phyloP scores from a whole-genome alignment of 2,329 filamentous ascomycete species.

The Cordyceps pruinosa region DNA sequence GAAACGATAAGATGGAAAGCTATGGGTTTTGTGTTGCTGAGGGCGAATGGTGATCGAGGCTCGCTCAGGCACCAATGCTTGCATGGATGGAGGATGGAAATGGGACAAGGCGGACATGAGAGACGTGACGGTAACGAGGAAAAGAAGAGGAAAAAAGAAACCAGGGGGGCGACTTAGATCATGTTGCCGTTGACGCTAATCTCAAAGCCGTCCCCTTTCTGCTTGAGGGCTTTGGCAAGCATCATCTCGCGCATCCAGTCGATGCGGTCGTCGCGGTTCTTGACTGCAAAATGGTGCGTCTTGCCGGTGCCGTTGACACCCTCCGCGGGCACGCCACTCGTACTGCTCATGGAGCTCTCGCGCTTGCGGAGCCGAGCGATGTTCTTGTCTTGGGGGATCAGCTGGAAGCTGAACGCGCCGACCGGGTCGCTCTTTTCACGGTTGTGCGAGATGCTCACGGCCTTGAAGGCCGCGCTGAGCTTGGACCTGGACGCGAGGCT shows the following conservation, averaged over 20 bases:
- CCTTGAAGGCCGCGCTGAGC: conserved; percentile 80
- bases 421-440: conserved; percentile 50
- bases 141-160: background rate
- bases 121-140: conserved; percentile 6
- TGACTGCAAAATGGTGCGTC: conserved; percentile 90
- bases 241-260: conserved; percentile 96
- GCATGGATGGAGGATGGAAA: background rate
- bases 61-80: background rate
- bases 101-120: background rate
- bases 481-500: conserved; percentile 69
- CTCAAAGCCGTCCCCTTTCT: conserved; percentile 77
- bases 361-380: conserved; percentile 47
- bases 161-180: conserved; percentile 40
- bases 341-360: conserved; percentile 38
- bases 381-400: conserved; percentile 63
- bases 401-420: conserved; percentile 75
- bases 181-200: conserved; percentile 75
- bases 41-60: background rate
- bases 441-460: conserved; percentile 56
- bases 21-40: background rate
- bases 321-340: conserved; percentile 27
- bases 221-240: conserved; percentile 79
- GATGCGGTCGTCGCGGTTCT: conserved; percentile 79
- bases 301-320: conserved; percentile 61
- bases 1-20: conserved; percentile 13